These are phyloP conservation scores for Otatea glauca DNA, from an alignment of 176 grass and related monocot species.

Conservation along the genomic window DNA sequence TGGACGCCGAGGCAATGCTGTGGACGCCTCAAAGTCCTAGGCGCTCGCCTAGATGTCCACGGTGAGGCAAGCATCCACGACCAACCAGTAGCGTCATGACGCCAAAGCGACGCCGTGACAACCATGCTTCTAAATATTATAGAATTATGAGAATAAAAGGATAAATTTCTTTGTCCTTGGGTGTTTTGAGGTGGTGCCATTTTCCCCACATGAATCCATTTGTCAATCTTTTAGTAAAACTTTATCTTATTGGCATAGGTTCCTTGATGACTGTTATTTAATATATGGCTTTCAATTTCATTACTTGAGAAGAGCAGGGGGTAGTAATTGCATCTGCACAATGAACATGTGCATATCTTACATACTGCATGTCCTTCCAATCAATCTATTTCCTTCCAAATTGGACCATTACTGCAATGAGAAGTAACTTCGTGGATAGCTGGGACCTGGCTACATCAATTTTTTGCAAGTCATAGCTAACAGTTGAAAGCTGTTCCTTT, in stretches of 20 bases:
- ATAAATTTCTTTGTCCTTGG: constrained; percentile 8
- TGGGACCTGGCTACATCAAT: not conserved
- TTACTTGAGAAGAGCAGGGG: not conserved
- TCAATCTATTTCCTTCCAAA: constrained; percentile 3
- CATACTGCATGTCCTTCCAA: not conserved
- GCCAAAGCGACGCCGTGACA: too few relatives aligned
- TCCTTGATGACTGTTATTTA: not conserved
- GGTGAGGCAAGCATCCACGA: too few relatives aligned
- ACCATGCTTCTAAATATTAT: not conserved
- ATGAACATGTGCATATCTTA: not conserved
- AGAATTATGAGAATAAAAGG: constrained; percentile 15
- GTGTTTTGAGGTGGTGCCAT: constrained; percentile 26
- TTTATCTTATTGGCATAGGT: constrained; percentile 2
- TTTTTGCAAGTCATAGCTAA: constrained; percentile 11
- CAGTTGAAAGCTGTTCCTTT: constrained; percentile 3
- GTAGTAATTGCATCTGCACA: not conserved
- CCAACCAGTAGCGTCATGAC: too few relatives aligned
- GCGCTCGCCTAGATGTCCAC: too few relatives aligned
- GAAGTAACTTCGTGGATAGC: constrained; percentile 1
- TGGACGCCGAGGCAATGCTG: too few relatives aligned
- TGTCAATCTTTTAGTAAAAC: not conserved
- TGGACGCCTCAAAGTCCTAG: too few relatives aligned
- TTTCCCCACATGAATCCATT: not conserved
- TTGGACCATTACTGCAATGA: not conserved
- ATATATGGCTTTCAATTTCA: constrained; percentile 5